Evolutionary conservation across 2,329 filamentous ascomycete species (phyloP), one percentile per base, ranked within the genome.

Genomic region (Talaromyces marneffei): DNA sequence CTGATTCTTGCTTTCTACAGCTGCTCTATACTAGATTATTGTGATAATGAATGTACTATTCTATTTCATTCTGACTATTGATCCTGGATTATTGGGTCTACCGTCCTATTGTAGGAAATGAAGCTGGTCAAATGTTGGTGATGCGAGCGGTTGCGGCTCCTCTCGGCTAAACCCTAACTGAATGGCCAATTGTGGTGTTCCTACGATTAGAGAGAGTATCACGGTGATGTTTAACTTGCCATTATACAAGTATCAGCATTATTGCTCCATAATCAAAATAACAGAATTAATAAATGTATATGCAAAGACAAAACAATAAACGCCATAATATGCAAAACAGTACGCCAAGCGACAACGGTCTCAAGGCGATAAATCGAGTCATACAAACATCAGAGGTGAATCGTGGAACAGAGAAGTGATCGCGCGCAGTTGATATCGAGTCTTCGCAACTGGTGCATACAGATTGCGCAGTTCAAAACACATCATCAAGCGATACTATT

Each of bases 161-260:
- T 66, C 72, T 75, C 72, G 72, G 72, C 71, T 75, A 75, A 75
- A 73, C 71, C 72, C 72, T 74, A 74, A 71, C 56, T 16, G 12
- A 48, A 48, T 44, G 35, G 42, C 53, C 8, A 12, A 52, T 35
- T 52, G n/a, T 52, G 29, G 48, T 35, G 33, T 35, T 33, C 33
- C 8, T 33, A 52, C 48, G 31, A 31, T 33, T 8, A 20, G 23
- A 46, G 42, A 20, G 8, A n/a, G n/a, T n/a, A n/a, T n/a, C n/a
- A n/a, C n/a, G n/a, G n/a, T n/a, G n/a, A n/a, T n/a, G n/a, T n/a
- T n/a, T 33, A 33, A 33, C 29, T 33, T 33, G 29, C 10, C 29
- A 33, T 5, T 23, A 4, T 33, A 14, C 27, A 52, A 20, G 29
- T 14, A 52, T 33, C 35, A 52, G 9, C n/a, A 52, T 52, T 52